Conservation (phyloP, 768 basidiomycete genomes). For the Symmetrospora coprosmae region DNA sequence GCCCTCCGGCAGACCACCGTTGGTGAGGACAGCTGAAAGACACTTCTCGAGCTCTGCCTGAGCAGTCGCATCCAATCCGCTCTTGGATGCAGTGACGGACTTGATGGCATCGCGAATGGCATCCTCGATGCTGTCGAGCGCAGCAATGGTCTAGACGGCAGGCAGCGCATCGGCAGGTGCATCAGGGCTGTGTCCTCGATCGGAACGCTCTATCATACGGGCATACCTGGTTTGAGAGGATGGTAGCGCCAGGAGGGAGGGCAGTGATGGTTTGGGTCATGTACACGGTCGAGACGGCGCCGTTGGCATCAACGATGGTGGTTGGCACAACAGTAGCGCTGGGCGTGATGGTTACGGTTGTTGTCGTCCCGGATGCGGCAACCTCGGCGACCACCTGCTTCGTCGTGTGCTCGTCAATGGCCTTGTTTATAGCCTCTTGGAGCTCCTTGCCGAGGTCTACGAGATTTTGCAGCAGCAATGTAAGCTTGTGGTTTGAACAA, state of each 20-base stretch:
- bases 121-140: constrained; percentile 8
- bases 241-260: constrained; percentile 17
- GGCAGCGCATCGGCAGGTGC: neutral
- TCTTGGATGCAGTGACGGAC: constrained; percentile 26
- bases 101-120: constrained; percentile 29
- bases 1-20: constrained; percentile 28
- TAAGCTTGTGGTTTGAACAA: neutral
- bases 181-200: no score
- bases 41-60: constrained; percentile 25
- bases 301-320: neutral
- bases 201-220: no score
- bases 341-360: constrained; percentile 14
- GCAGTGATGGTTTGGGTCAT: constrained; percentile 13
- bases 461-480: neutral
- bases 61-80: constrained; percentile 19
- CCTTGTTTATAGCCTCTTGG: constrained; percentile 6
- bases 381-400: constrained; percentile 3
- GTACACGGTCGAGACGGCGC: neutral
- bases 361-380: constrained; percentile 5
- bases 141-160: neutral
- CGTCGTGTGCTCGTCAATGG: constrained; percentile 1
- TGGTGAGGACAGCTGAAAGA: constrained; percentile 22
- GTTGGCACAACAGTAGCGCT: constrained; percentile 6
- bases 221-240: constrained; percentile 19
- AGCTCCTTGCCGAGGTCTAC: constrained; percentile 5